A percentile compares a stretch with the other conserved stretches of the same genome.
phyloP scores from a whole-genome alignment of 176 grass and related monocot genomes.

The Oryza meridionalis region DNA sequence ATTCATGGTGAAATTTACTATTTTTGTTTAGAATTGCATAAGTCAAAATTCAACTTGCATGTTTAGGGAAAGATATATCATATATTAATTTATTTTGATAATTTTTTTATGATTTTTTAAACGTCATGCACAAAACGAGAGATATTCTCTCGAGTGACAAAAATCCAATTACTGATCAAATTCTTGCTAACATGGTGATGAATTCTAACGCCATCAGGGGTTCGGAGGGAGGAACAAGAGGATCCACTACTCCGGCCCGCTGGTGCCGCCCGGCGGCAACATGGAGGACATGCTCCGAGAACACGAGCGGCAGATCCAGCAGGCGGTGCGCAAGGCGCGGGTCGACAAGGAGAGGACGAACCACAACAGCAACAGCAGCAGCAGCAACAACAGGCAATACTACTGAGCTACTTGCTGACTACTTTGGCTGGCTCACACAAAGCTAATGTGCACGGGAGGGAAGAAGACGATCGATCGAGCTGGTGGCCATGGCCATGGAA shows the following conservation, averaged over 20 bases:
- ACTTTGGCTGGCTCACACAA: neutral
- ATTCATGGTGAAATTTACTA: no score
- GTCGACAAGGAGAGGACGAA: constrained; percentile 52
- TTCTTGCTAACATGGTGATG: neutral
- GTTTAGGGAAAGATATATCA: no score
- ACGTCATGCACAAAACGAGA: no score
- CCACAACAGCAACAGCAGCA: neutral
- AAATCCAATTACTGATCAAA: no score
- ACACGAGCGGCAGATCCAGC: constrained; percentile 77
- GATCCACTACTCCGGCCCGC: constrained; percentile 76
- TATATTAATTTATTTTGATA: no score
- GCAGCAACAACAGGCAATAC: constrained; percentile 15
- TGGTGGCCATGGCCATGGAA: neutral
- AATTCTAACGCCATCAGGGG: constrained; percentile 25
- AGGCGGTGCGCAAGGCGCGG: constrained; percentile 65
- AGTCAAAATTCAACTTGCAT: no score
- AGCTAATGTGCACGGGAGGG: neutral
- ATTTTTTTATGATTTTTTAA: no score
- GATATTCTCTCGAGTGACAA: no score
- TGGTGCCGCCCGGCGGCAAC: constrained; percentile 65
- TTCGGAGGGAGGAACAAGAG: constrained; percentile 51
- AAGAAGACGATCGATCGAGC: neutral
- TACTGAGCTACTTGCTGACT: constrained; percentile 31
- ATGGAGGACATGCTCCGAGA: constrained; percentile 79
- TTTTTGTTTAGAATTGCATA: no score